Base-by-base conservation (phyloP, 2,329 filamentous ascomycete genomes). In the Fusarium scirpi region DNA sequence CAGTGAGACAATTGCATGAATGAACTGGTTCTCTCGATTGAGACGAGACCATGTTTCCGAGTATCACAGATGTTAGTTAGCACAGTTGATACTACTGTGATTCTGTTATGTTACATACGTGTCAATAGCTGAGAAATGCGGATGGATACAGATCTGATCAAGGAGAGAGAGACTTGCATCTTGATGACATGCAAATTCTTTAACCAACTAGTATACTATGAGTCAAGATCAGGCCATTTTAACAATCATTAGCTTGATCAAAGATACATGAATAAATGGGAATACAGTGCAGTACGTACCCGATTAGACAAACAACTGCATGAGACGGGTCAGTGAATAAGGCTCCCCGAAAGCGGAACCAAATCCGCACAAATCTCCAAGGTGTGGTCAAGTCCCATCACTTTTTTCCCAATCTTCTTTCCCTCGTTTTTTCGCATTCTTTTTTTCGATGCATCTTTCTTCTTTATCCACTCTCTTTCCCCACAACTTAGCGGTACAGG, bases 301-400 rank as follows among this genome's bases (percentile, higher is more conserved):
- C 34, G 9, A 44, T 18, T 18, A 16, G 24, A 43, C 49, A 22
- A 29, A 25, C 10, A 29, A 27, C 16, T 38, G 34, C 34, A 38
- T 38, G 34, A 38, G 49, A 53, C 34, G 34, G 34, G n/a, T 29
- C 25, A 11, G 20, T 27, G 18, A 43, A 22, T 54, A 61, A 30
- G 48, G 29, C 54, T 66, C 38, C 63, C 38, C 22, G n/a, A 32
- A 8, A 41, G 62, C 55, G 62, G 63, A 66, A 66, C 24, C 22
- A 27, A 25, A 15, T 15, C 53, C 60, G 60, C 53, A 34, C 24
- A 25, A 62, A 34, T 62, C 55, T 49, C 38, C 47, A 55, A 40
- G 55, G 13, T 55, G 38, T 40, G 48, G 27, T n/a, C 15, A 13
- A 30, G 32, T 58, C 61, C 62, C 62, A 30, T 45, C 20, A 44